phyloP scores from a whole-genome alignment of 2,329 filamentous ascomycete species.

The Cladophialophora psammophila region DNA sequence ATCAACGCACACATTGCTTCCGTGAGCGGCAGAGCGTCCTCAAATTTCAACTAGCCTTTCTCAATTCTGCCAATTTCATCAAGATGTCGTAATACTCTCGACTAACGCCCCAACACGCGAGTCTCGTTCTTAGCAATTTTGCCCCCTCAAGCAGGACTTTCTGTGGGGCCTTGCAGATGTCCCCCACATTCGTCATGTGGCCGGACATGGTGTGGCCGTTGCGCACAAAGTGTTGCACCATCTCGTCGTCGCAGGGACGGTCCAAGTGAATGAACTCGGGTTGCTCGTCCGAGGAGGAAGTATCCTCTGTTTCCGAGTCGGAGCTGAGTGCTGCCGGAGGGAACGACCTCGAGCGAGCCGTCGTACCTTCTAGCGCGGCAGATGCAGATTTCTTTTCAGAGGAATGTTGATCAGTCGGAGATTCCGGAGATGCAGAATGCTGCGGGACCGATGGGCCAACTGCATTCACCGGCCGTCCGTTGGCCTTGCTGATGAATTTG shows the following conservation, averaged over 20 bases:
- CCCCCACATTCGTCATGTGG: slow-evolving; percentile 61
- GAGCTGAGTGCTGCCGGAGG: background rate
- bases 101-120: slow-evolving; percentile 48
- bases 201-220: slow-evolving; percentile 59
- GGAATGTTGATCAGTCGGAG: background rate
- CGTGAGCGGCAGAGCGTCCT: background rate
- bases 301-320: slow-evolving; percentile 23
- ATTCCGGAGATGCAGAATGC: background rate
- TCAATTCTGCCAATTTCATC: slow-evolving; percentile 44
- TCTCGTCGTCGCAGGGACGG: slow-evolving; percentile 64
- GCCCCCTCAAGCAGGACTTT: slow-evolving; percentile 38
- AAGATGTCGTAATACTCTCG: slow-evolving; percentile 46
- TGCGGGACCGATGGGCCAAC: background rate
- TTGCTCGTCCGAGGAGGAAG: slow-evolving; percentile 32
- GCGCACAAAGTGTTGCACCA: slow-evolving; percentile 64
- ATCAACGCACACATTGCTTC: too few relatives aligned
- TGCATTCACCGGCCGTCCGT: slow-evolving; percentile 12
- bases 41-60: slow-evolving; percentile 31
- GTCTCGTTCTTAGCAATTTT: slow-evolving; percentile 34
- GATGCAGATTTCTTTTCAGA: background rate
- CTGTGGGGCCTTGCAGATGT: slow-evolving; percentile 43
- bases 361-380: background rate
- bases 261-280: slow-evolving; percentile 60
- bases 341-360: background rate
- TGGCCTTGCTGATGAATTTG: slow-evolving; percentile 31